These are phyloP conservation scores for Globisporangium paroecandrum DNA, from an alignment of 352 stramenopile genomes.

Conservation along the genomic window DNA sequence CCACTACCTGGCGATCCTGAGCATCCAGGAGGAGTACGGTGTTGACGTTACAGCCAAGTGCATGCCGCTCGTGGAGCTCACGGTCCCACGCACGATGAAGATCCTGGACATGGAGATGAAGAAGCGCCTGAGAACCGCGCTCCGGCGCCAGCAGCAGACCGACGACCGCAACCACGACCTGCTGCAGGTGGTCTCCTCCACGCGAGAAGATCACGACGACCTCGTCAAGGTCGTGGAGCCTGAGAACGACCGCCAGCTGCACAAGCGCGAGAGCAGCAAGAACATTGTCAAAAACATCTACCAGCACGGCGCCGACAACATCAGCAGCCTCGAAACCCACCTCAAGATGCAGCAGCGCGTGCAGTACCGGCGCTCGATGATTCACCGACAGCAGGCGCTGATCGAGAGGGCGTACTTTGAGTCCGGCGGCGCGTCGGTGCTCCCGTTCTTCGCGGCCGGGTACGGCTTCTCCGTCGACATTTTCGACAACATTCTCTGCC, in stretches of 20 bases:
- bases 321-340: slow-evolving; percentile 35
- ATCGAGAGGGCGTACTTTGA: slow-evolving; percentile 41
- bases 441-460: slow-evolving; percentile 65
- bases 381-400: slow-evolving; percentile 41
- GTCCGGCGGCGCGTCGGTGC: slow-evolving; percentile 31
- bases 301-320: slow-evolving; percentile 14
- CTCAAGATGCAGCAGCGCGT: slow-evolving; percentile 41
- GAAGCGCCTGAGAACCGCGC: slow-evolving; percentile 32
- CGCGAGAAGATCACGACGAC: slow-evolving; percentile 3
- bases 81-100: slow-evolving; percentile 61
- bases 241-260: slow-evolving; percentile 9
- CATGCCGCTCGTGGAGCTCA: slow-evolving; percentile 59
- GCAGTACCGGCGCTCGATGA: slow-evolving; percentile 32
- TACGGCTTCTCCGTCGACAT: slow-evolving; percentile 61
- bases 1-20: slow-evolving; percentile 59
- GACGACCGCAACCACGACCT: slow-evolving; percentile 11
- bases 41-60: slow-evolving; percentile 41
- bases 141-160: slow-evolving; percentile 8
- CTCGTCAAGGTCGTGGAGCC: slow-evolving; percentile 4
- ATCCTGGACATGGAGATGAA: slow-evolving; percentile 63
- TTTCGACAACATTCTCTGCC: slow-evolving; percentile 73
- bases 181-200: slow-evolving; percentile 6
- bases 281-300: slow-evolving; percentile 19
- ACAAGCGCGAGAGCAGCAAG: slow-evolving; percentile 18
- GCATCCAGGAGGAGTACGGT: slow-evolving; percentile 53